phyloP scores from a whole-genome alignment of 805 yeast species.

The Metschnikowia lochheadii region DNA sequence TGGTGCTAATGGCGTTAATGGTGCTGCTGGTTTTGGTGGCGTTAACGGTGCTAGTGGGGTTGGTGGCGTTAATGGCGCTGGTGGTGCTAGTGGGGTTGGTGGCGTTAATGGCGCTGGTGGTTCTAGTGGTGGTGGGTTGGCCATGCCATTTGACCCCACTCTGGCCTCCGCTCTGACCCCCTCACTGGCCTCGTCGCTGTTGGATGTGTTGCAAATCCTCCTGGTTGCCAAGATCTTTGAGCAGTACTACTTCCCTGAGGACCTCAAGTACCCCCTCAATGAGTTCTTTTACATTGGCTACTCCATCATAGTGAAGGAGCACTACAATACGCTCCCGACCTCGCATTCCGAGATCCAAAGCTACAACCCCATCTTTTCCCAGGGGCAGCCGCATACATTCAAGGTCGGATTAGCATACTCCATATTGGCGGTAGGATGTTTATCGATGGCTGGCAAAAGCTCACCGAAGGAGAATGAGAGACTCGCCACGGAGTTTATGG shows the following conservation, averaged over 20 bases:
- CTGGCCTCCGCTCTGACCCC: conserved; percentile 62
- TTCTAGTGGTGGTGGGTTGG: neutral
- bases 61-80: too few relatives aligned
- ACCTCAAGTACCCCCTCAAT: conserved; percentile 13
- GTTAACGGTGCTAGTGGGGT: too few relatives aligned
- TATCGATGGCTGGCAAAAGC: conserved; percentile 19
- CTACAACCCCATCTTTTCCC: conserved; percentile 20
- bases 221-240: conserved; percentile 27
- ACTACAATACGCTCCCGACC: conserved; percentile 19
- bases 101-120: too few relatives aligned
- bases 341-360: conserved; percentile 21
- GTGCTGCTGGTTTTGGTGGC: too few relatives aligned
- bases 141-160: conserved; percentile 80
- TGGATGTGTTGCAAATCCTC: conserved; percentile 18
- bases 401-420: conserved; percentile 40
- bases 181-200: conserved; percentile 78
- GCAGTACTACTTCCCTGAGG: conserved; percentile 9
- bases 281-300: conserved; percentile 34
- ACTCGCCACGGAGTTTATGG: conserved; percentile 31
- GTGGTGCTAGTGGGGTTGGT: too few relatives aligned
- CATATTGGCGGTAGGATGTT: conserved; percentile 42
- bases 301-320: conserved; percentile 17
- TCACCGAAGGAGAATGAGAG: conserved; percentile 28
- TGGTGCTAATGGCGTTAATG: too few relatives aligned
- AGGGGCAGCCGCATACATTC: conserved; percentile 24